A percentile compares a stretch with the other conserved stretches of the same genome.
These are phyloP conservation scores for Haplosporangium gracile DNA, from an alignment of 192 early-diverging fungal species.

Conservation along the genomic window DNA sequence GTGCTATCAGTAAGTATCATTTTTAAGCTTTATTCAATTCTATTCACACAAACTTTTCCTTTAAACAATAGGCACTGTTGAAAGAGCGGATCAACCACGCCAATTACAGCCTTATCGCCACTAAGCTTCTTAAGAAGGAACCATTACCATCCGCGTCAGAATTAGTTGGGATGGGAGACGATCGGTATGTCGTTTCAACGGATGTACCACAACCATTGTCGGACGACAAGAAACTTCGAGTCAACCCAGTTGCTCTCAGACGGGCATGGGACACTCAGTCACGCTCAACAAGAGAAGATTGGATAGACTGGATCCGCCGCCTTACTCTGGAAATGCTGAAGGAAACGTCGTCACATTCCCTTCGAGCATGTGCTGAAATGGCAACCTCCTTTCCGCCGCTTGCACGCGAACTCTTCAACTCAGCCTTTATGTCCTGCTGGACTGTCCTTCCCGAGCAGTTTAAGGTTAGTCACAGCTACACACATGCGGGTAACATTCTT, in stretches of 20 bases:
- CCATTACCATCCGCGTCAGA: constrained; percentile 68
- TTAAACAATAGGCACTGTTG: constrained; percentile 54
- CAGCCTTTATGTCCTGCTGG: constrained; percentile 98
- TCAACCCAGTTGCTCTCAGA: constrained; percentile 87
- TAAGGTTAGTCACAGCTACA: constrained; percentile 59
- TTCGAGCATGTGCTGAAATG: constrained; percentile 90
- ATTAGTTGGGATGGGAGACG: constrained; percentile 41
- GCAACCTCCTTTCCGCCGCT: constrained; percentile 86
- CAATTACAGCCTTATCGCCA: constrained; percentile 81
- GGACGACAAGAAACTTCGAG: constrained; percentile 77
- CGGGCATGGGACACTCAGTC: constrained; percentile 90
- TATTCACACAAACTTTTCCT: neutral
- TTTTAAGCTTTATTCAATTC: neutral
- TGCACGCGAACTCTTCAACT: constrained; percentile 94
- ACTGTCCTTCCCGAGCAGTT: constrained; percentile 87
- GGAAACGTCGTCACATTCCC: constrained; percentile 94
- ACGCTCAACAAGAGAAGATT: constrained; percentile 91
- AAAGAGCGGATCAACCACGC: constrained; percentile 74
- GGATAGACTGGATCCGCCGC: constrained; percentile 94
- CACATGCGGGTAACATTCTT: neutral
- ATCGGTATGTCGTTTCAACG: constrained; percentile 55
- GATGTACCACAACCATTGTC: constrained; percentile 71
- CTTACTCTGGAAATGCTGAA: constrained; percentile 92
- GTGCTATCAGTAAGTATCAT: neutral
- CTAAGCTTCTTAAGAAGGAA: constrained; percentile 80